Conservation (phyloP, 2,329 filamentous ascomycete species). For the Phaeoacremonium minimum region DNA sequence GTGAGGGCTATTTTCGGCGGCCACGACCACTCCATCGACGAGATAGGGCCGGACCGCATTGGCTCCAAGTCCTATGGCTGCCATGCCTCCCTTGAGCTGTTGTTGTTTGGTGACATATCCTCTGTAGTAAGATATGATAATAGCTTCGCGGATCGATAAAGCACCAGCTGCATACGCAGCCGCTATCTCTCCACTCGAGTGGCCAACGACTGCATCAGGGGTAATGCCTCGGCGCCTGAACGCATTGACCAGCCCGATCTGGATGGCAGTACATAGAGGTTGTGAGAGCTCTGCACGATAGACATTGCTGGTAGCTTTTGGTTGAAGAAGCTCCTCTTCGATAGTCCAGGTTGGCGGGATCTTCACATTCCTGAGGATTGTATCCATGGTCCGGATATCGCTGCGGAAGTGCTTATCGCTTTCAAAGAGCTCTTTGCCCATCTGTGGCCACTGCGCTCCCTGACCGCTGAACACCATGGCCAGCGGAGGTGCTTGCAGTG, state of each 20-base stretch:
- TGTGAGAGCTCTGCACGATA: constrained; percentile 21
- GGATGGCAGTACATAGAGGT: constrained; percentile 22
- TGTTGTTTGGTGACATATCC: not conserved
- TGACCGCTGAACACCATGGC: constrained; percentile 12
- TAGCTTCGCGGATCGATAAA: constrained; percentile 6
- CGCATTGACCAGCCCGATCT: constrained; percentile 21
- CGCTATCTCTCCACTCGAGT: constrained; percentile 12
- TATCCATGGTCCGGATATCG: not conserved
- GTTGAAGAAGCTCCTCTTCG: constrained; percentile 14
- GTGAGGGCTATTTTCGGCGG: constrained; percentile 3
- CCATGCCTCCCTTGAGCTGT: constrained; percentile 3
- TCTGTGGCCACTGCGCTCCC: constrained; percentile 20
- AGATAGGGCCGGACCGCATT: not conserved
- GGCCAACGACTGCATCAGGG: constrained; percentile 22
- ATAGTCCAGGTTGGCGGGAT: constrained; percentile 19
- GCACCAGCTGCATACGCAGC: constrained; percentile 4
- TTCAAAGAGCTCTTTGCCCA: constrained; percentile 20
- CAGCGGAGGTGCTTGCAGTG: constrained; percentile 10
- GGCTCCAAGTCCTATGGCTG: constrained; percentile 5
- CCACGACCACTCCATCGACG: not conserved
- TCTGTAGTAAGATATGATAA: constrained; percentile 8
- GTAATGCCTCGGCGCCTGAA: constrained; percentile 15
- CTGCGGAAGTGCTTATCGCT: constrained; percentile 8
- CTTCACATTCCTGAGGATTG: constrained; percentile 1
- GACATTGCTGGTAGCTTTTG: constrained; percentile 9